phyloP scores from a whole-genome alignment of 352 stramenopile species.

The Peronosclerospora sorghi region DNA sequence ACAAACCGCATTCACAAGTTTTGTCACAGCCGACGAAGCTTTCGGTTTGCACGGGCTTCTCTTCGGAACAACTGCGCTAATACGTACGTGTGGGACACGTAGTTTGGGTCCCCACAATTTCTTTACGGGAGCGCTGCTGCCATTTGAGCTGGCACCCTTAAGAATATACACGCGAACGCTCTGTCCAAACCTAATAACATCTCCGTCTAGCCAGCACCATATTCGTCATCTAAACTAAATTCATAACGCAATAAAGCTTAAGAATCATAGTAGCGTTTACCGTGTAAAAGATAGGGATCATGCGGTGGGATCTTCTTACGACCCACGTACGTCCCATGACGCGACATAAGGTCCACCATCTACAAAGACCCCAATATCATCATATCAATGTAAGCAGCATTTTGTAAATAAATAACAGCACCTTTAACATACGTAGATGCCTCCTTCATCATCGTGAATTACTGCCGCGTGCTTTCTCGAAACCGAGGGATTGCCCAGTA shows the following conservation, averaged over 20 bases:
- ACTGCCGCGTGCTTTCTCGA: slow-evolving; percentile 81
- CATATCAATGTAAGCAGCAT: not conserved
- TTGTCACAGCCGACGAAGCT: slow-evolving; percentile 43
- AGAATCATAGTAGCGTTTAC: slow-evolving; percentile 15
- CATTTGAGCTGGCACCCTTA: slow-evolving; percentile 52
- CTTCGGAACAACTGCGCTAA: slow-evolving; percentile 64
- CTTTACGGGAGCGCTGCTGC: slow-evolving; percentile 61
- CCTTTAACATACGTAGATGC: slow-evolving; percentile 59
- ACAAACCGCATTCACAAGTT: slow-evolving; percentile 79
- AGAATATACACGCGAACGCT: slow-evolving; percentile 79
- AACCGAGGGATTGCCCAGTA: slow-evolving; percentile 79
- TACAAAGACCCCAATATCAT: slow-evolving; percentile 14
- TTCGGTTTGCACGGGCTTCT: slow-evolving; percentile 39
- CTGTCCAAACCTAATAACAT: slow-evolving; percentile 81
- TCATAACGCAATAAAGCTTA: not conserved
- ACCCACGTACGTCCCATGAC: slow-evolving; percentile 75
- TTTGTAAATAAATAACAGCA: not conserved
- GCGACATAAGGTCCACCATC: slow-evolving; percentile 84
- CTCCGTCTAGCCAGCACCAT: slow-evolving; percentile 36
- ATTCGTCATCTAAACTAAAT: not conserved
- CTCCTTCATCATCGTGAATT: slow-evolving; percentile 70
- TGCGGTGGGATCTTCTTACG: slow-evolving; percentile 79
- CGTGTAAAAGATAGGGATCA: slow-evolving; percentile 70
- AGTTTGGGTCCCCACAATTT: slow-evolving; percentile 75
- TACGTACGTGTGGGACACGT: slow-evolving; percentile 56